Evolutionary conservation across 2,329 filamentous ascomycete species (phyloP).

Genomic region (Parafenestella ontariensis): DNA sequence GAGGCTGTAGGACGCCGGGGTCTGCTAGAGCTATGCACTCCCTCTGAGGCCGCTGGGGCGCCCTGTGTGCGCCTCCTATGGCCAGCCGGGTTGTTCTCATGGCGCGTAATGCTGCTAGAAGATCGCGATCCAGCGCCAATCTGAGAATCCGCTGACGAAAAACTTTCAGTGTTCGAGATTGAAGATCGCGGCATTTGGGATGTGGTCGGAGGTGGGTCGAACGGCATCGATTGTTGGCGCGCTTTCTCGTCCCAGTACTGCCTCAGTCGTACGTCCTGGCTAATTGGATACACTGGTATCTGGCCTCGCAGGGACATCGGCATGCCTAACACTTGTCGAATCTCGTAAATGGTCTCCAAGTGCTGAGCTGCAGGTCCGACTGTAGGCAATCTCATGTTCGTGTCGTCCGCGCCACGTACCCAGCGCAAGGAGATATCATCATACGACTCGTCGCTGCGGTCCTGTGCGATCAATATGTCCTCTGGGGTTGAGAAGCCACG

Average conservation of each 20-base stretch:
- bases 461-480: slow-evolving; percentile 17
- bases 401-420: slow-evolving; percentile 18
- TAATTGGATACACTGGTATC: slow-evolving; percentile 21
- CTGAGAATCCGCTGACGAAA: not conserved
- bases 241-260: slow-evolving; percentile 6
- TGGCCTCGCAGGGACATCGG: slow-evolving; percentile 14
- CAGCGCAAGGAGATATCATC: slow-evolving; percentile 24
- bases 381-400: not conserved
- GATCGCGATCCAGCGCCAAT: not conserved
- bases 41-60: no score
- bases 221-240: not conserved
- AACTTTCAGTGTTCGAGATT: not conserved
- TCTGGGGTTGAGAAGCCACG: slow-evolving; percentile 23
- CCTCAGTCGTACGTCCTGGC: slow-evolving; percentile 2
- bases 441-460: slow-evolving; percentile 9
- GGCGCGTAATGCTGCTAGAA: not conserved
- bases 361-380: slow-evolving; percentile 17
- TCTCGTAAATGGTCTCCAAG: slow-evolving; percentile 18
- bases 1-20: not conserved
- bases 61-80: not conserved
- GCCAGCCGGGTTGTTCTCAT: not conserved
- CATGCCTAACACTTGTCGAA: slow-evolving; percentile 16
- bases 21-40: not conserved
- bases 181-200: not conserved
- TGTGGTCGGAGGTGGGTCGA: no score